These are phyloP conservation scores for Apiospora arundinis DNA, from an alignment of 2,329 filamentous ascomycete genomes.

Conservation along the genomic window DNA sequence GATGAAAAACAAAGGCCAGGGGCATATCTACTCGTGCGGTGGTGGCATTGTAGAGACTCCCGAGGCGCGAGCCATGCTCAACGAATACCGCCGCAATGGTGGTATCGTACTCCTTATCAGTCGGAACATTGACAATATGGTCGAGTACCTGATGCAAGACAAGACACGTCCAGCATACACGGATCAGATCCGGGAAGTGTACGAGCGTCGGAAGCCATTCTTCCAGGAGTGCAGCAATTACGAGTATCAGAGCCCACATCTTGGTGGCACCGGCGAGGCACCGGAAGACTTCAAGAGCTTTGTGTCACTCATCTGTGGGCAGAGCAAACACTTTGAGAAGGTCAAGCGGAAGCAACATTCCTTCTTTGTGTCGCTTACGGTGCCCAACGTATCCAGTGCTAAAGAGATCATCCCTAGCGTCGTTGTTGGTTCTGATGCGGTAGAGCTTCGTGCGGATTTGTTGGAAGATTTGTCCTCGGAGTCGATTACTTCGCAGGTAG, in stretches of 20 bases:
- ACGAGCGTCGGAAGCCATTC: slow-evolving; percentile 86
- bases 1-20: slow-evolving; percentile 75
- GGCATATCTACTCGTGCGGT: slow-evolving; percentile 89
- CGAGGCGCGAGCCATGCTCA: slow-evolving; percentile 77
- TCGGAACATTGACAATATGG: slow-evolving; percentile 84
- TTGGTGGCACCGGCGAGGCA: slow-evolving; percentile 50
- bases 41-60: slow-evolving; percentile 90
- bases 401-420: slow-evolving; percentile 72
- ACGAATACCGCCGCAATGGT: slow-evolving; percentile 74
- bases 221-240: slow-evolving; percentile 94
- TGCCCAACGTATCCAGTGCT: slow-evolving; percentile 73
- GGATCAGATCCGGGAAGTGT: slow-evolving; percentile 90
- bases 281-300: slow-evolving; percentile 77
- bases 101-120: slow-evolving; percentile 89
- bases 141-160: slow-evolving; percentile 87
- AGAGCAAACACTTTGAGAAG: slow-evolving; percentile 59
- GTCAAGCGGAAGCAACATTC: slow-evolving; percentile 73
- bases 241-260: slow-evolving; percentile 84
- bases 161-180: slow-evolving; percentile 91
- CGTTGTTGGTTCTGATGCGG: slow-evolving; percentile 86
- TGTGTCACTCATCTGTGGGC: slow-evolving; percentile 71
- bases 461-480: slow-evolving; percentile 78
- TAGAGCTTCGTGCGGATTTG: slow-evolving; percentile 92
- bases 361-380: slow-evolving; percentile 92
- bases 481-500: slow-evolving; percentile 82